phyloP scores from a whole-genome alignment of 345 rosid species.

The Gossypium thurberi region DNA sequence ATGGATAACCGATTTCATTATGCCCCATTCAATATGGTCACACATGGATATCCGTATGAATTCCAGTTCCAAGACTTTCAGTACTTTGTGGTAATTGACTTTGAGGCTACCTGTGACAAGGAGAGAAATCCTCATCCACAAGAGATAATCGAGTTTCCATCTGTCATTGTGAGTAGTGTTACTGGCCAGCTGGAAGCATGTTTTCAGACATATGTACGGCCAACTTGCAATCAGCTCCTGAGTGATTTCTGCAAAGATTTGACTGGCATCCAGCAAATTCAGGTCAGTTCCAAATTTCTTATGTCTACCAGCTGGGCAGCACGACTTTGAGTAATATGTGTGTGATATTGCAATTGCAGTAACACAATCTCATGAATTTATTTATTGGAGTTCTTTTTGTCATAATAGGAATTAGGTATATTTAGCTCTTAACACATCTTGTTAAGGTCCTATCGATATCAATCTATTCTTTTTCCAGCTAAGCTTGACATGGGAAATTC shows the following conservation, averaged over 20 bases:
- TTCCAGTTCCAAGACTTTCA: slow-evolving; percentile 47
- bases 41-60: slow-evolving; percentile 33
- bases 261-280: slow-evolving; percentile 45
- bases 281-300: slow-evolving; percentile 24
- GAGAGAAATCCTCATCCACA: slow-evolving; percentile 41
- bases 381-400: background rate
- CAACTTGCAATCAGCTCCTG: slow-evolving; percentile 38
- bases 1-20: slow-evolving; percentile 37
- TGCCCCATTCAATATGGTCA: slow-evolving; percentile 27
- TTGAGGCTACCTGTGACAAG: slow-evolving; percentile 53
- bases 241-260: slow-evolving; percentile 52
- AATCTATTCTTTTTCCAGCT: background rate
- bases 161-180: slow-evolving; percentile 36
- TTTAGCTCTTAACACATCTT: background rate
- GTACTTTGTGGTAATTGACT: slow-evolving; percentile 49
- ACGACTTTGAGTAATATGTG: background rate
- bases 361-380: background rate
- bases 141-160: slow-evolving; percentile 53
- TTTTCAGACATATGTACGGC: slow-evolving; percentile 47
- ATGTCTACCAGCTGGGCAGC: background rate
- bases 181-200: slow-evolving; percentile 43
- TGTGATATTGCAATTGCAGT: background rate
- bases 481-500: background rate
- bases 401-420: background rate
- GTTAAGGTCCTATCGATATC: background rate